Evolutionary conservation across 2,329 filamentous ascomycete genomes (phyloP).

Genomic region (Pezicula carpinea): DNA sequence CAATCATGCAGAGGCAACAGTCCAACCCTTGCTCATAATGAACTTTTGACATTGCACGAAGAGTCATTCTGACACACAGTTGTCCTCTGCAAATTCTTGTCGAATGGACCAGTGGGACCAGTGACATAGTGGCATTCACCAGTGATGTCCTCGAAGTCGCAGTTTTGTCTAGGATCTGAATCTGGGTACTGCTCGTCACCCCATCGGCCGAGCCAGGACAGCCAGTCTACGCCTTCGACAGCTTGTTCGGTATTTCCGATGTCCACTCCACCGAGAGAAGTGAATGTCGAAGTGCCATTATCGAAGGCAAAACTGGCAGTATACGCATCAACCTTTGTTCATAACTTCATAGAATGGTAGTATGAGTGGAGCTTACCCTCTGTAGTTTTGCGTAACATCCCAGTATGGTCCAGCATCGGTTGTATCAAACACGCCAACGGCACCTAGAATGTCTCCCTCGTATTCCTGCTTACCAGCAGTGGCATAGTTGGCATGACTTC

Average conservation of each 20-base stretch:
- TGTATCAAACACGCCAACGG: conserved; percentile 14
- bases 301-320: conserved; percentile 14
- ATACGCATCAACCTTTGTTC: neutral
- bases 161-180: conserved; percentile 15
- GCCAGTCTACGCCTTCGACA: conserved; percentile 12
- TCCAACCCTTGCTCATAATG: no score
- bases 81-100: conserved; percentile 19
- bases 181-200: conserved; percentile 20
- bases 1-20: no score
- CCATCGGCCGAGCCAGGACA: conserved; percentile 18
- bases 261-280: conserved; percentile 5
- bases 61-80: conserved; percentile 15
- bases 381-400: conserved; percentile 22
- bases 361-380: conserved; percentile 9
- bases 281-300: conserved; percentile 7
- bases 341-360: neutral
- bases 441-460: conserved; percentile 14
- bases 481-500: conserved; percentile 22
- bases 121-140: conserved; percentile 19
- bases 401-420: conserved; percentile 19
- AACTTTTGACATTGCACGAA: no score
- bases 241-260: conserved; percentile 9
- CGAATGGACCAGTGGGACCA: conserved; percentile 19
- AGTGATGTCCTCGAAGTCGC: conserved; percentile 9
- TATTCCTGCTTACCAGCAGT: conserved; percentile 18